Conservation (phyloP, 1,284 basidiomycete species). For the Pyrrhoderma noxium region DNA sequence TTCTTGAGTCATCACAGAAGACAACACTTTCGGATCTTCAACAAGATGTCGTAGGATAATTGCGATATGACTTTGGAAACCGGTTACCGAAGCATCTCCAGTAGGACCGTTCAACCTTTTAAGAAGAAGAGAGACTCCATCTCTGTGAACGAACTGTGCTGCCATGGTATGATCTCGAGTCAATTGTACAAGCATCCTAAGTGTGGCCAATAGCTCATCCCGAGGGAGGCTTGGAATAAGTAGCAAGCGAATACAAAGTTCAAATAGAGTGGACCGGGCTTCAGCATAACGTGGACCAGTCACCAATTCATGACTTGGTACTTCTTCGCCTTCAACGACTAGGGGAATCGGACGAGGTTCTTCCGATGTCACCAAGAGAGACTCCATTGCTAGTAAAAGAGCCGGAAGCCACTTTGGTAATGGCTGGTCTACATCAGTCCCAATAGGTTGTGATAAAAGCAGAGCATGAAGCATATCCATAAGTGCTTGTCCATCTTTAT, state of each 20-base stretch:
- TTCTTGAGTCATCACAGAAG: conserved; percentile 75
- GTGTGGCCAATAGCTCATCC: conserved; percentile 73
- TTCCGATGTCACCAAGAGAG: conserved; percentile 69
- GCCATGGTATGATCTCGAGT: conserved; percentile 64
- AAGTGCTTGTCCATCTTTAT: conserved; percentile 39
- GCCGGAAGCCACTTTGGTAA: conserved; percentile 81
- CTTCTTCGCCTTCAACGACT: conserved; percentile 62
- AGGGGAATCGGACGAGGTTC: conserved; percentile 56
- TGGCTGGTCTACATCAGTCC: conserved; percentile 43
- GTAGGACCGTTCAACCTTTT: conserved; percentile 53
- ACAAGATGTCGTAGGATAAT: conserved; percentile 88
- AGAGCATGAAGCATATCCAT: conserved; percentile 62
- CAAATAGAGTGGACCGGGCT: conserved; percentile 63
- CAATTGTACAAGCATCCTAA: conserved; percentile 77
- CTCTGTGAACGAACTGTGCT: conserved; percentile 52
- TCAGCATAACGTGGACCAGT: conserved; percentile 55
- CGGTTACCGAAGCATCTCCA: conserved; percentile 37
- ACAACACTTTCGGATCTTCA: conserved; percentile 67
- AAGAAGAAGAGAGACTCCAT: conserved; percentile 62
- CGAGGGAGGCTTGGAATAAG: conserved; percentile 52
- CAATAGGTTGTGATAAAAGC: conserved; percentile 48
- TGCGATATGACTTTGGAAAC: conserved; percentile 78
- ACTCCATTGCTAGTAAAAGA: conserved; percentile 75
- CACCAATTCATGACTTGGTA: conserved; percentile 42
- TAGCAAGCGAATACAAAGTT: conserved; percentile 65